These are phyloP conservation scores for Knufia fluminis DNA, from an alignment of 2,329 filamentous ascomycete genomes.

Conservation along the genomic window DNA sequence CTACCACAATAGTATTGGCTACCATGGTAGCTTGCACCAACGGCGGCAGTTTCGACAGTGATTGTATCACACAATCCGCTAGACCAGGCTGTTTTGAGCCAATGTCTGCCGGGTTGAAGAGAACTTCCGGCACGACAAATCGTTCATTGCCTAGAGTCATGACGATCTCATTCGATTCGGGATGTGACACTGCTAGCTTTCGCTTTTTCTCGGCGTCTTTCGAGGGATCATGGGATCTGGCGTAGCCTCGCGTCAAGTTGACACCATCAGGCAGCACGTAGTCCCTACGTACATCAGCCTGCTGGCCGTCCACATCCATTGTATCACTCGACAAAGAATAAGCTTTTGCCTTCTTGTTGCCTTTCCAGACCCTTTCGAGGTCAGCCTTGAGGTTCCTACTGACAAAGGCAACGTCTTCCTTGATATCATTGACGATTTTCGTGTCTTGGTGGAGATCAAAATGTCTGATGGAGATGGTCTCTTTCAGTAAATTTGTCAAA, in stretches of 20 bases:
- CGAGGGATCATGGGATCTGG: conserved; percentile 67
- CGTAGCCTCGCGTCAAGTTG: conserved; percentile 53
- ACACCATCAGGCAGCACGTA: conserved; percentile 84
- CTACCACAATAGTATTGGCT: conserved; percentile 80
- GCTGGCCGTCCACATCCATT: conserved; percentile 34
- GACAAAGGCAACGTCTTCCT: conserved; percentile 80
- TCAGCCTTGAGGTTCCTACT: conserved; percentile 66
- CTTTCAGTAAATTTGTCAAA: conserved; percentile 84
- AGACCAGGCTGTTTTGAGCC: conserved; percentile 77
- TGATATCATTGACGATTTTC: conserved; percentile 90
- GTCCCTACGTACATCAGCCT: conserved; percentile 60
- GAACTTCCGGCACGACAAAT: conserved; percentile 78
- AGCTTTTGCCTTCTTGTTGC: conserved; percentile 41
- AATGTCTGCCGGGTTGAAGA: conserved; percentile 80
- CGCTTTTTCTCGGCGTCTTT: conserved; percentile 41
- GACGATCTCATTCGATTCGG: conserved; percentile 60
- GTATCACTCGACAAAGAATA: conserved; percentile 23
- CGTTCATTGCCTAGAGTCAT: conserved; percentile 85
- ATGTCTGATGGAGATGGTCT: conserved; percentile 78
- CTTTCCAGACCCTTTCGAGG: conserved; percentile 78
- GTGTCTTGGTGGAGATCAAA: conserved; percentile 94
- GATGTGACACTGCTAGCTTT: conserved; percentile 38
- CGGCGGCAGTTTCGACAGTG: conserved; percentile 63
- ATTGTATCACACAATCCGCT: conserved; percentile 72
- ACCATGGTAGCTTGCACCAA: conserved; percentile 75